Percentiles rank a stretch among this genome's conserved stretches.
These are phyloP conservation scores for Acanthamoeba culbertsoni DNA, from an alignment of 208 protist genomes.

Conservation along the genomic window DNA sequence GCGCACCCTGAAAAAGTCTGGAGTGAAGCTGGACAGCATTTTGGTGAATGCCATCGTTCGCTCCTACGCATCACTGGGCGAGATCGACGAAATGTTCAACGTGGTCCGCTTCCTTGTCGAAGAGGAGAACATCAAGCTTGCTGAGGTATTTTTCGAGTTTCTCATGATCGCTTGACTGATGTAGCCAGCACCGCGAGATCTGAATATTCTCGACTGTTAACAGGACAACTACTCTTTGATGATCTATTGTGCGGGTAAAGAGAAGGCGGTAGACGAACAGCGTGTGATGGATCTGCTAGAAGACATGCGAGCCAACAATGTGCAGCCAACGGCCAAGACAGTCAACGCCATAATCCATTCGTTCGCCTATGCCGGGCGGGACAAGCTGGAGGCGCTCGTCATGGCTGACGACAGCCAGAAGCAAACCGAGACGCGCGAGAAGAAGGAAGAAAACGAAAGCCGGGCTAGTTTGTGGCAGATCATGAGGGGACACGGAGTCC, in stretches of 20 bases:
- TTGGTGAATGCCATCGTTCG: neutral
- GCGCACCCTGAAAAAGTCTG: neutral
- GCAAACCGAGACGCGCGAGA: neutral
- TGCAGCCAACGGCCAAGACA: neutral
- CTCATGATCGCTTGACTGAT: no score
- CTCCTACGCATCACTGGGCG: neutral
- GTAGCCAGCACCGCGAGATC: neutral
- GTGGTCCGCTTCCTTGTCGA: neutral
- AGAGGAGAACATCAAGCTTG: neutral
- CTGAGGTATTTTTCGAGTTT: neutral
- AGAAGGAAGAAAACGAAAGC: neutral
- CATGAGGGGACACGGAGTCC: neutral
- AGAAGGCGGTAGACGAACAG: neutral
- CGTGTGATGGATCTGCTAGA: neutral
- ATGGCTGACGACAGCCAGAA: no score
- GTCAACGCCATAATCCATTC: neutral
- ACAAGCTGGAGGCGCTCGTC: neutral
- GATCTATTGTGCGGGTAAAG: neutral
- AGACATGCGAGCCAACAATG: neutral
- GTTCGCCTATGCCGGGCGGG: neutral
- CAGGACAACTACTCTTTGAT: neutral
- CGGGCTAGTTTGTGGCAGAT: neutral
- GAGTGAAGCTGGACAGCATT: neutral
- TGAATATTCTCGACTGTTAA: neutral
- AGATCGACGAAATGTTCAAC: constrained; percentile 19